Conservation (phyloP, 768 basidiomycete species). For the Boletellus ananiceps region DNA sequence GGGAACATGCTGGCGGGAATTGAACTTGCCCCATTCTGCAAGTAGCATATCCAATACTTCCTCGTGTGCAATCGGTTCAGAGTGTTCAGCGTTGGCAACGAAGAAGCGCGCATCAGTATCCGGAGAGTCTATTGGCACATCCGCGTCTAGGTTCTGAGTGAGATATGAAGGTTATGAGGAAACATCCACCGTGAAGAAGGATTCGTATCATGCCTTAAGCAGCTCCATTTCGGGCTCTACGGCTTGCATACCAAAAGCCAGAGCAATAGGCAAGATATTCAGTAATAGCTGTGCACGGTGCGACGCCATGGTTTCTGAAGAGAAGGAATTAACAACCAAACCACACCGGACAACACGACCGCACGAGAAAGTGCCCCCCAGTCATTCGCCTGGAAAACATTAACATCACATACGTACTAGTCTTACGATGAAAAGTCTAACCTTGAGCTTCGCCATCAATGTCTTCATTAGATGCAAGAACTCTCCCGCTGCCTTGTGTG, state of each 20-base stretch:
- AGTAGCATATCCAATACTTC: slow-evolving; percentile 13
- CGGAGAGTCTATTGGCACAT: slow-evolving; percentile 32
- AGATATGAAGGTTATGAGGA: not conserved
- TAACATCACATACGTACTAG: not conserved
- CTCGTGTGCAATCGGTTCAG: slow-evolving; percentile 12
- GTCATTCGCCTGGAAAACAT: slow-evolving; percentile 46
- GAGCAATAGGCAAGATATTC: slow-evolving; percentile 41
- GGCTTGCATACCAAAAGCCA: slow-evolving; percentile 47
- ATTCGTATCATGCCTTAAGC: slow-evolving; percentile 39
- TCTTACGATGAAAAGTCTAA: slow-evolving; percentile 12
- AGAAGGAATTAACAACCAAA: not conserved
- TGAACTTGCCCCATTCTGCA: slow-evolving; percentile 29
- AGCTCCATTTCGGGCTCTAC: slow-evolving; percentile 41
- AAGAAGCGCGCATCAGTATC: slow-evolving; percentile 39
- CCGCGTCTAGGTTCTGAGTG: slow-evolving; percentile 52
- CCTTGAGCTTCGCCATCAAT: slow-evolving; percentile 64
- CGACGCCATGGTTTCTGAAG: slow-evolving; percentile 42
- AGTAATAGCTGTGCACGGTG: slow-evolving; percentile 42
- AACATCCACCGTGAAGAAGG: not conserved
- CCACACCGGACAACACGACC: slow-evolving; percentile 10
- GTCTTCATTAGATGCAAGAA: slow-evolving; percentile 56
- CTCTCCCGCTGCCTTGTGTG: slow-evolving; percentile 47
- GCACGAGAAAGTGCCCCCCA: slow-evolving; percentile 59
- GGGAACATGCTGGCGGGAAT: slow-evolving; percentile 29
- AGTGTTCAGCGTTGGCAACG: slow-evolving; percentile 14